These are phyloP conservation scores for Agrocybe chaxingu DNA, from an alignment of 768 basidiomycete genomes.

Conservation along the genomic window DNA sequence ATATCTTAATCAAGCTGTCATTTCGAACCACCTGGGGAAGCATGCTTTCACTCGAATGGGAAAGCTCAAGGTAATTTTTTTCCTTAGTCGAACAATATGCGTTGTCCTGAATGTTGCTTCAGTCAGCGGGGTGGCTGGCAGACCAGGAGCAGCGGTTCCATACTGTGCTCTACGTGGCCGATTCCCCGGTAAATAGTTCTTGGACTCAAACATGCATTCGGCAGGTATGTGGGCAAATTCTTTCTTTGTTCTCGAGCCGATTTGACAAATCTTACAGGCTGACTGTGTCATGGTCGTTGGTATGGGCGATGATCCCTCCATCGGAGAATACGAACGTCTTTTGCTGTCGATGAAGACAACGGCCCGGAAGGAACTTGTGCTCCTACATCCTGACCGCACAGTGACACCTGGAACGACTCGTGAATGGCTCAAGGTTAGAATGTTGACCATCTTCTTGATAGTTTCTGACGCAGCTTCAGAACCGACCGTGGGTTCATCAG, in stretches of 20 bases:
- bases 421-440: constrained; percentile 86
- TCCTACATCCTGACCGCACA: constrained; percentile 88
- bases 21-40: constrained; percentile 86
- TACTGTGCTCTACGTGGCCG: constrained; percentile 93
- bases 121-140: constrained; percentile 79
- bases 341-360: constrained; percentile 96
- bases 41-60: constrained; percentile 97
- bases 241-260: background rate
- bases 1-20: constrained; percentile 90
- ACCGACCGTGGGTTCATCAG: constrained; percentile 93
- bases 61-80: constrained; percentile 82
- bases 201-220: constrained; percentile 99
- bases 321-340: constrained; percentile 94
- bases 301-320: constrained; percentile 85
- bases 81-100: background rate
- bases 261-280: constrained; percentile 42
- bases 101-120: background rate
- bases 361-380: constrained; percentile 93
- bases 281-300: constrained; percentile 94
- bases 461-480: constrained; percentile 41
- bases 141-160: constrained; percentile 93
- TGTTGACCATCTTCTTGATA: background rate
- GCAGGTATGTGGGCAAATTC: constrained; percentile 48
- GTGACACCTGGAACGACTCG: constrained; percentile 90
- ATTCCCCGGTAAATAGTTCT: constrained; percentile 89